Percentiles rank a stretch among this genome's conserved stretches.
These are phyloP conservation scores for Hericium erinaceus DNA, from an alignment of 768 basidiomycete genomes.

Conservation along the genomic window DNA sequence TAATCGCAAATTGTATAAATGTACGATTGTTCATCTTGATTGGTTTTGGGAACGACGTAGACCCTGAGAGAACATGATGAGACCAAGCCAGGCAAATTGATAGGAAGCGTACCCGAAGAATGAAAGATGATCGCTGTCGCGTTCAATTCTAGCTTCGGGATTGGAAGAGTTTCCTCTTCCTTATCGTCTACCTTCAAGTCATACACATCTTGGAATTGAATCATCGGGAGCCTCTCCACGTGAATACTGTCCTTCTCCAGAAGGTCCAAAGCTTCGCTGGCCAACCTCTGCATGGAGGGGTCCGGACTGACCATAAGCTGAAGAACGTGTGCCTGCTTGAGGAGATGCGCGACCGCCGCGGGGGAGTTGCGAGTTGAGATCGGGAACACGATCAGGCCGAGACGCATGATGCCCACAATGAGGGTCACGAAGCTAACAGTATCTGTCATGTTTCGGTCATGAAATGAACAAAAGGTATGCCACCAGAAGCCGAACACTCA, in stretches of 20 bases:
- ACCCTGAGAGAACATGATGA: slow-evolving; percentile 4
- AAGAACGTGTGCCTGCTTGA: slow-evolving; percentile 13
- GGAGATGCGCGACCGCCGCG: slow-evolving; percentile 21
- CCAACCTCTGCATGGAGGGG: slow-evolving; percentile 16
- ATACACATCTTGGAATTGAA: slow-evolving; percentile 17
- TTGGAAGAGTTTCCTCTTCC: neutral
- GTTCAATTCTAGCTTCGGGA: neutral
- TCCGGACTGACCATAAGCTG: slow-evolving; percentile 24
- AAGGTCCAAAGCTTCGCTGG: slow-evolving; percentile 13
- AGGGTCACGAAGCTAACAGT: slow-evolving; percentile 15
- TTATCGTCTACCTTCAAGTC: neutral
- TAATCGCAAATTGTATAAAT: neutral
- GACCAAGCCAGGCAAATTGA: neutral
- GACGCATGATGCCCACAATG: slow-evolving; percentile 18
- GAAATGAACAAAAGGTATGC: neutral
- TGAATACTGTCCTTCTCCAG: slow-evolving; percentile 6
- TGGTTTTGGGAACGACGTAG: slow-evolving; percentile 14
- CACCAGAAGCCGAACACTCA: slow-evolving; percentile 1
- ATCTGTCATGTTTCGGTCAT: neutral
- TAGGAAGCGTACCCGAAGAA: neutral
- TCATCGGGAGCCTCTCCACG: slow-evolving; percentile 2
- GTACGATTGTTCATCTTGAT: slow-evolving; percentile 13
- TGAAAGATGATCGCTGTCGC: neutral
- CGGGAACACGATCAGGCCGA: slow-evolving; percentile 17
- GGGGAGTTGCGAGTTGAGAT: slow-evolving; percentile 19